These are phyloP conservation scores for Hansenula lynferdii DNA, from an alignment of 1,139 yeast genomes.

Conservation along the genomic window DNA sequence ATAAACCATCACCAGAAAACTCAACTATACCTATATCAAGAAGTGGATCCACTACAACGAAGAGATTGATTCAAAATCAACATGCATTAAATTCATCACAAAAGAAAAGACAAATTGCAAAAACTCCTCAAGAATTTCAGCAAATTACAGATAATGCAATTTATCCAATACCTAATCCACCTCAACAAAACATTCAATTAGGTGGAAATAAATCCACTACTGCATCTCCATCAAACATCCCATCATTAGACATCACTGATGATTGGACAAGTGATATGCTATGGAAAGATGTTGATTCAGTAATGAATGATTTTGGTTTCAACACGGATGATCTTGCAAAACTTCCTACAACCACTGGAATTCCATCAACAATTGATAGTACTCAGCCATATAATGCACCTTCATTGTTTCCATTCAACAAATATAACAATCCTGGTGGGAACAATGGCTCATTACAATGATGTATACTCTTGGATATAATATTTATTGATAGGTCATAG, in stretches of 20 bases:
- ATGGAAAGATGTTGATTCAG: slow-evolving; percentile 87
- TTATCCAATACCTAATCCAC: too few relatives aligned
- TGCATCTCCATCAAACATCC: slow-evolving; percentile 23
- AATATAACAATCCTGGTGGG: neutral
- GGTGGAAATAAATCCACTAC: too few relatives aligned
- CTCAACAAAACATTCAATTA: slow-evolving; percentile 7
- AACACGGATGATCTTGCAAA: slow-evolving; percentile 40
- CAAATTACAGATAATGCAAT: too few relatives aligned
- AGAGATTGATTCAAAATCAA: too few relatives aligned
- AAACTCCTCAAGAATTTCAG: slow-evolving; percentile 15
- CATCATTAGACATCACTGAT: slow-evolving; percentile 28
- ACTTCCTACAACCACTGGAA: neutral
- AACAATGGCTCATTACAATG: neutral
- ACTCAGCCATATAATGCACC: neutral
- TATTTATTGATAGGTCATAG: too few relatives aligned
- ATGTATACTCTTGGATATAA: too few relatives aligned
- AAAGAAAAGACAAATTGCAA: neutral
- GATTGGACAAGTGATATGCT: slow-evolving; percentile 64
- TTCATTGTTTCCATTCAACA: slow-evolving; percentile 1
- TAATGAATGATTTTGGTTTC: slow-evolving; percentile 94
- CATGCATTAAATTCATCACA: neutral
- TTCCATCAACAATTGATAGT: neutral
- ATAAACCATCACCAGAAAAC: slow-evolving; percentile 22
- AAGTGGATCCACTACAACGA: too few relatives aligned
- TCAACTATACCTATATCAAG: too few relatives aligned